A percentile compares a stretch with the other conserved stretches of the same genome.
These are phyloP conservation scores for Quillaja saponaria DNA, from an alignment of 306 rosid species.

Conservation along the genomic window DNA sequence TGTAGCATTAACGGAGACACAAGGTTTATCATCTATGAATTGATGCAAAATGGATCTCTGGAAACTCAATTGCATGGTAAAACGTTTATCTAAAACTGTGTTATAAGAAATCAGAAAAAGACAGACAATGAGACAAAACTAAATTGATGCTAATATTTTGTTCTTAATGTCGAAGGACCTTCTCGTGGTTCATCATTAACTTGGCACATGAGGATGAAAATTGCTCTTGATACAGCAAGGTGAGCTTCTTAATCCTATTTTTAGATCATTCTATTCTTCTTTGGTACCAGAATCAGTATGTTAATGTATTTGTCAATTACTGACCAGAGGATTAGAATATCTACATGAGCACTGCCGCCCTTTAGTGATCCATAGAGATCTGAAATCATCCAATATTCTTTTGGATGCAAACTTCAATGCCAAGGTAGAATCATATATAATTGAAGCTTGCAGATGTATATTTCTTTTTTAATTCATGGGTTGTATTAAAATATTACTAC, in stretches of 20 bases:
- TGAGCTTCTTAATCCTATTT: constrained; percentile 31
- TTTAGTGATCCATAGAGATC: constrained; percentile 86
- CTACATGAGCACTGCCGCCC: constrained; percentile 88
- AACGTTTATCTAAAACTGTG: constrained; percentile 16
- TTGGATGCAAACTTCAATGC: constrained; percentile 91
- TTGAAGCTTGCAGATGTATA: constrained; percentile 8
- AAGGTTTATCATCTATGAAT: constrained; percentile 67
- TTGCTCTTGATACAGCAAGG: constrained; percentile 96
- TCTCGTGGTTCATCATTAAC: constrained; percentile 78
- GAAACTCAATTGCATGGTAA: constrained; percentile 87
- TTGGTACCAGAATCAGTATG: neutral
- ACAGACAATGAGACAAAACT: constrained; percentile 12
- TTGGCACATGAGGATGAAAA: constrained; percentile 93
- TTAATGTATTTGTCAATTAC: constrained; percentile 33
- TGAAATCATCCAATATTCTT: constrained; percentile 94
- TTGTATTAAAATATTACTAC: constrained; percentile 12
- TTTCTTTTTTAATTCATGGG: constrained; percentile 1
- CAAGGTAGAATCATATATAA: constrained; percentile 52
- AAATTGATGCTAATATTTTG: constrained; percentile 2
- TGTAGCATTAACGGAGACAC: constrained; percentile 58
- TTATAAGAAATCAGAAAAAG: neutral
- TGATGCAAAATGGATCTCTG: constrained; percentile 89
- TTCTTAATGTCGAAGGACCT: constrained; percentile 51
- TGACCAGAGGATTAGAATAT: constrained; percentile 88
- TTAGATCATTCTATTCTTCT: neutral